These are phyloP conservation scores for Emergomyces orientalis DNA, from an alignment of 2,329 filamentous ascomycete species.

Conservation along the genomic window DNA sequence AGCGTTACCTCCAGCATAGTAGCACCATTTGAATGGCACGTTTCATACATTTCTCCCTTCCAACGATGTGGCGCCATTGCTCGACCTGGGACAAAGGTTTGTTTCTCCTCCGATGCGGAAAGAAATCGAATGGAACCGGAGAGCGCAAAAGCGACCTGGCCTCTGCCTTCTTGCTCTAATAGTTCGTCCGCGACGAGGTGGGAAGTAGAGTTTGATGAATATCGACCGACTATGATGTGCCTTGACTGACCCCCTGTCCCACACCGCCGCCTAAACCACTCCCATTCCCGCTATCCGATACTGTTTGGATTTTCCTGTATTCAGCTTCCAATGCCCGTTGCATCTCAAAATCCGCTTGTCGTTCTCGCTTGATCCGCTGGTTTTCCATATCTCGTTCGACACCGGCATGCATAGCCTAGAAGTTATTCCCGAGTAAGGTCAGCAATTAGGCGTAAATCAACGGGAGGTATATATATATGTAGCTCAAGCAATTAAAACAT, in stretches of 20 bases:
- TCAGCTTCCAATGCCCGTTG: constrained; percentile 77
- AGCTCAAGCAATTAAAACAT: constrained; percentile 26
- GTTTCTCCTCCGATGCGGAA: background rate
- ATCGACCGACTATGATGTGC: background rate
- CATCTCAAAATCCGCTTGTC: constrained; percentile 90
- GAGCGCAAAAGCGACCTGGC: background rate
- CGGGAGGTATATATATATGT: background rate
- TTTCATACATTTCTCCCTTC: background rate
- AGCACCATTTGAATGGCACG: background rate
- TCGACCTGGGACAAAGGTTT: background rate
- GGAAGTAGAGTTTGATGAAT: background rate
- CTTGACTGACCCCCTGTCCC: background rate
- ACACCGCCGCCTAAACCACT: background rate
- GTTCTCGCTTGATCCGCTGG: constrained; percentile 79
- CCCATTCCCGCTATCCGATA: constrained; percentile 44
- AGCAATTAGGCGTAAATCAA: background rate
- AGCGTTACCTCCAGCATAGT: background rate
- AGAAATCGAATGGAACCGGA: background rate
- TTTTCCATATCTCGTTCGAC: constrained; percentile 93
- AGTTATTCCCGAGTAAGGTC: constrained; percentile 14
- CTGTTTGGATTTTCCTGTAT: constrained; percentile 79
- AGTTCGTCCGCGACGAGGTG: background rate
- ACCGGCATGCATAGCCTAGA: constrained; percentile 81
- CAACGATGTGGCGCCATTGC: background rate
- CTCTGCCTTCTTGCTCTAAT: background rate